Evolutionary conservation across 306 rosid genomes (phyloP).

Genomic region (Trifolium pratense): DNA sequence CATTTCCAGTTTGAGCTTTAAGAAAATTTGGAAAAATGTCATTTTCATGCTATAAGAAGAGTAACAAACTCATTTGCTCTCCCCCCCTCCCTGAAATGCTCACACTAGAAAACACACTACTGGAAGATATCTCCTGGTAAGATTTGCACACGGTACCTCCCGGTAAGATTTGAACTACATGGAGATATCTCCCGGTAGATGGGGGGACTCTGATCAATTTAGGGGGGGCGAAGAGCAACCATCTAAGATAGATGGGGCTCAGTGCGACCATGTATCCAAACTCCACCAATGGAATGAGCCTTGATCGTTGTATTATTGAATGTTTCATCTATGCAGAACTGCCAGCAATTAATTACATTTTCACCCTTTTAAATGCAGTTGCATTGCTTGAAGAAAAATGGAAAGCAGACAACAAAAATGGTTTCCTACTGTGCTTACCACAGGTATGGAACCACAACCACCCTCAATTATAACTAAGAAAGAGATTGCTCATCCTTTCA

Average conservation of each 20-base stretch:
- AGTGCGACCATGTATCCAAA: background rate
- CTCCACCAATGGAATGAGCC: background rate
- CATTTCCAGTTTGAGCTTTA: conserved; percentile 26
- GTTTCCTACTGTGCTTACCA: conserved; percentile 96
- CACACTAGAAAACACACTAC: no score
- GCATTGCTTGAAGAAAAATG: conserved; percentile 94
- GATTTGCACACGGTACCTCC: no score
- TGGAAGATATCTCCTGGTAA: no score
- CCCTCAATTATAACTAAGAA: conserved; percentile 36
- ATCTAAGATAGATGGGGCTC: background rate
- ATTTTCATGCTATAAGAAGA: conserved; percentile 1
- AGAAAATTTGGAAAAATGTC: background rate
- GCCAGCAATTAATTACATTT: conserved; percentile 28
- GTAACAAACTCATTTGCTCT: conserved; percentile 11
- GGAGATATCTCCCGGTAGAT: no score
- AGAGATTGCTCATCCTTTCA: conserved; percentile 29
- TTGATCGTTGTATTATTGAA: conserved; percentile 24
- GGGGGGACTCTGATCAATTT: no score
- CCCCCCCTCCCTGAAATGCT: no score
- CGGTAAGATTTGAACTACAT: no score
- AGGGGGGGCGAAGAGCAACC: no score
- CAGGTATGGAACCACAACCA: conserved; percentile 65
- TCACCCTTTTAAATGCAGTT: conserved; percentile 63
- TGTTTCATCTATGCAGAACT: conserved; percentile 15
- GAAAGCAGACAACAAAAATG: conserved; percentile 91